These are phyloP conservation scores for Narthecium ossifragum DNA, from an alignment of 106 monocot species.

Conservation along the genomic window DNA sequence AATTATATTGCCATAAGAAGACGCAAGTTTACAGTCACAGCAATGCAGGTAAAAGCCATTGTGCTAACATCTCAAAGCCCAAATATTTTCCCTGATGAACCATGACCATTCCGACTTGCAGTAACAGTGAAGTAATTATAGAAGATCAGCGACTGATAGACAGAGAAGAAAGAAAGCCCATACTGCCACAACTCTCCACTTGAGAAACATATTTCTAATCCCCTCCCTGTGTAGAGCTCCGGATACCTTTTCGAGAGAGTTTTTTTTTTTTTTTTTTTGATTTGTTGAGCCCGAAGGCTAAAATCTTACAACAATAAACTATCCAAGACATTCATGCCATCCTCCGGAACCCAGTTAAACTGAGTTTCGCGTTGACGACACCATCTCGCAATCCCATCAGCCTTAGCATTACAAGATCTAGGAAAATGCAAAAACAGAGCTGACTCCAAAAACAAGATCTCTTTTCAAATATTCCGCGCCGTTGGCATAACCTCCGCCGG, in stretches of 20 bases:
- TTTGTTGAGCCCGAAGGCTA: no score
- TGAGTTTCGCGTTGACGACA: no score
- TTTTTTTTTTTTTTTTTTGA: no score
- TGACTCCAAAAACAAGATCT: no score
- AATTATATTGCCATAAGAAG: slow-evolving; percentile 88
- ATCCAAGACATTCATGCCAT: no score
- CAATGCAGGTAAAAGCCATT: slow-evolving; percentile 94
- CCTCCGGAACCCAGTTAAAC: no score
- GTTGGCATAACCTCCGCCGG: no score
- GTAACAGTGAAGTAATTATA: slow-evolving; percentile 69
- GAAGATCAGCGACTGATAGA: slow-evolving; percentile 88
- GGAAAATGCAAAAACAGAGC: no score
- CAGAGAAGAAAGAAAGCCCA: slow-evolving; percentile 96
- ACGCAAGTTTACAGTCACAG: slow-evolving; percentile 90
- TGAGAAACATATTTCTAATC: slow-evolving; percentile 85
- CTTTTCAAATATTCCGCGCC: no score
- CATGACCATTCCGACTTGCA: slow-evolving; percentile 67
- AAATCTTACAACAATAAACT: no score
- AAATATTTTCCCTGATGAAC: slow-evolving; percentile 79
- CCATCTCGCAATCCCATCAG: no score
- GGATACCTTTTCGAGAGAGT: slow-evolving; percentile 85
- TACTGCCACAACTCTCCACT: slow-evolving; percentile 81
- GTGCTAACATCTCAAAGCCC: slow-evolving; percentile 99
- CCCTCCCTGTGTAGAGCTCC: slow-evolving; percentile 88
- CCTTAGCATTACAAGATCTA: no score